Base-by-base conservation (phyloP, 768 basidiomycete species). In the Lyophyllum decastes region DNA sequence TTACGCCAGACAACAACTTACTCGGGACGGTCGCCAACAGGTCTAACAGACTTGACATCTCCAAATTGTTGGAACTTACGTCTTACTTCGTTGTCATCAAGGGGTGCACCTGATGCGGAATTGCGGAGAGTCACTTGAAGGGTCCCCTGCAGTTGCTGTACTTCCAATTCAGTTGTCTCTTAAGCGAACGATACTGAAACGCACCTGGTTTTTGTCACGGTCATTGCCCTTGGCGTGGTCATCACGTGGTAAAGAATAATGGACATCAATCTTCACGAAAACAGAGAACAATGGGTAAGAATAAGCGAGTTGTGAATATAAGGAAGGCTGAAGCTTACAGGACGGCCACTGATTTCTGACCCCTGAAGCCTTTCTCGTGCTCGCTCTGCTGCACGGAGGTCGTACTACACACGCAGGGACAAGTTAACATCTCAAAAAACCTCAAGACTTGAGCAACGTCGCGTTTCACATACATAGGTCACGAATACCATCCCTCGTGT, bases 401-500 rank as follows among this genome's bases (percentile, higher is more conserved):
- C 97, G 71, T 75, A 98, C 97, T 99, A 43, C 26, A 55, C 24
- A 51, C 65, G 50, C 64, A 59, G 4, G 16, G 7, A 19, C 17
- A n/a, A 45, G 62, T 72, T 34, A 67, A 67, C 50, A 34, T 58
- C 49, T 40, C 25, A 43, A 12, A n/a, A 27, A 14, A 43, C 43
- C 34, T 45, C 17, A 30, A 26, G 16, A 48, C 41, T 33, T 44
- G 12, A 35, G 50, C 19, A 52, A 41, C 10, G 34, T 56, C 45
- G 54, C 8, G 35, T 22, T 35, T 45, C 49, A 85, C 96, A 84
- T 76, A 98, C 97, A 71, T 93, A 99, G 48, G 96, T 99, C 45
- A 98, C 90, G 72, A 99, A 99, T 14, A 98, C 90, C 92, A 99
- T 97, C n/a, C 97, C 97, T 59, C 97, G 83, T 11, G 91, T 95